Evolutionary conservation across 2,329 filamentous ascomycete species (phyloP).

Genomic region (Penicillium corylophilum): DNA sequence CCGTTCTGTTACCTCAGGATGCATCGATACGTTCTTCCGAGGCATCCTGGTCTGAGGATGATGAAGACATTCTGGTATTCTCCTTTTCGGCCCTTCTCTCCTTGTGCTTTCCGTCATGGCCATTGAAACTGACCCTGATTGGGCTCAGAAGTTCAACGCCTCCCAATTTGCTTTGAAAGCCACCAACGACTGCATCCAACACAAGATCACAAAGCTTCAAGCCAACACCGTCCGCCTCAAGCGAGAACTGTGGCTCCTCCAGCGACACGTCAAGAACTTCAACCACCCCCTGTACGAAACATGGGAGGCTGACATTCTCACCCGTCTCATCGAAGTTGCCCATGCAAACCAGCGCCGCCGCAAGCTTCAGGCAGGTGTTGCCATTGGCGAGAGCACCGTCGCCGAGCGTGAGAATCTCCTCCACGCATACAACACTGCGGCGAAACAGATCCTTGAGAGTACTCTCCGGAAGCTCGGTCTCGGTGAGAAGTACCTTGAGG

Average conservation of each 20-base stretch:
- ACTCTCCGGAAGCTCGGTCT: conserved; percentile 30
- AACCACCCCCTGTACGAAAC: conserved; percentile 29
- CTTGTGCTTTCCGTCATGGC: not conserved
- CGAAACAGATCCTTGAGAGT: conserved; percentile 21
- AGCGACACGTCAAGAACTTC: conserved; percentile 27
- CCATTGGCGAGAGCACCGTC: conserved; percentile 15
- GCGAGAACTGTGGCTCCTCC: conserved; percentile 26
- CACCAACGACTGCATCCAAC: conserved; percentile 29
- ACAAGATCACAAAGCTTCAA: conserved; percentile 24
- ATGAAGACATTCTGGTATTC: not conserved
- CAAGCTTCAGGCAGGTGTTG: conserved; percentile 23
- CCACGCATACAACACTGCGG: conserved; percentile 27
- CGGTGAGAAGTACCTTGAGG: conserved; percentile 22
- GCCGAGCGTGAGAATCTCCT: conserved; percentile 21
- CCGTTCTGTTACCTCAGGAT: not conserved
- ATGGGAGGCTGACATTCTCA: conserved; percentile 38
- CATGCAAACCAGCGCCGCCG: conserved; percentile 21
- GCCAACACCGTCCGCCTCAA: conserved; percentile 21
- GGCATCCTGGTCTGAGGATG: not conserved
- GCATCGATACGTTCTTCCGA: not conserved
- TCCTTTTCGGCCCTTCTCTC: no score
- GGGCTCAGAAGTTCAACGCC: not conserved
- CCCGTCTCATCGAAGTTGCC: conserved; percentile 34
- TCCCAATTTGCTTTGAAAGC: conserved; percentile 22
- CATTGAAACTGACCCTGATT: not conserved